Evolutionary conservation across 352 stramenopile genomes (phyloP).

Genomic region (Phytophthora chlamydospora): DNA sequence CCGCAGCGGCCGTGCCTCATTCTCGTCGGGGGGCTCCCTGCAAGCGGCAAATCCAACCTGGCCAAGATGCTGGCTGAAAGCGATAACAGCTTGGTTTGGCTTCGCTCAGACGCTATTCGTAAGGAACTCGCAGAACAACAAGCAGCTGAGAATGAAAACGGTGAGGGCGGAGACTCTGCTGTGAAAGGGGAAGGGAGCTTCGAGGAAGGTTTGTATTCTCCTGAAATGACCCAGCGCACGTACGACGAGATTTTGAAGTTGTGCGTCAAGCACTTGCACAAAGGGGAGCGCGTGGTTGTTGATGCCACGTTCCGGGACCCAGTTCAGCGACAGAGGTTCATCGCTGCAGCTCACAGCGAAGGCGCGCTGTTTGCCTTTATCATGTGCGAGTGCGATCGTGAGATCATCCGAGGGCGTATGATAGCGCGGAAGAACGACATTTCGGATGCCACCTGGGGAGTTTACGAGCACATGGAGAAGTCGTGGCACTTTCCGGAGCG

Average conservation of each 20-base stretch:
- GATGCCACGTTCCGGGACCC: conserved; percentile 69
- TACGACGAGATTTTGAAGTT: conserved; percentile 68
- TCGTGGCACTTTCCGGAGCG: conserved; percentile 47
- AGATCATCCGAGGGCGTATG: conserved; percentile 71
- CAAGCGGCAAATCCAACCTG: conserved; percentile 70
- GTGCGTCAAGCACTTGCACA: conserved; percentile 39
- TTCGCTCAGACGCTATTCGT: conserved; percentile 68
- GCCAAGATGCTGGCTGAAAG: conserved; percentile 55
- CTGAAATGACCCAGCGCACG: conserved; percentile 60
- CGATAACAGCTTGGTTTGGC: conserved; percentile 53
- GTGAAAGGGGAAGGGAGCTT: conserved; percentile 36
- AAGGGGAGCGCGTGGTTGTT: conserved; percentile 62
- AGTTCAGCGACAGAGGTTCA: conserved; percentile 48
- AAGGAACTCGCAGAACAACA: conserved; percentile 53
- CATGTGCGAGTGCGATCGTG: conserved; percentile 69
- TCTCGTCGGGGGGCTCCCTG: conserved; percentile 63
- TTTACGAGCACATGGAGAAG: conserved; percentile 72
- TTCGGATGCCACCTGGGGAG: conserved; percentile 71
- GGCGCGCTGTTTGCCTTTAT: conserved; percentile 59
- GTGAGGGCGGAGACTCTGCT: conserved; percentile 11
- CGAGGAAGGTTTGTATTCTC: conserved; percentile 67
- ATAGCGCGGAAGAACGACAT: conserved; percentile 63
- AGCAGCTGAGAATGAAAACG: conserved; percentile 2
- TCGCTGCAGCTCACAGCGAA: conserved; percentile 47
- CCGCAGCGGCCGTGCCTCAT: conserved; percentile 56